phyloP scores from a whole-genome alignment of 805 yeast species.

The Yamadazyma ubonensis region DNA sequence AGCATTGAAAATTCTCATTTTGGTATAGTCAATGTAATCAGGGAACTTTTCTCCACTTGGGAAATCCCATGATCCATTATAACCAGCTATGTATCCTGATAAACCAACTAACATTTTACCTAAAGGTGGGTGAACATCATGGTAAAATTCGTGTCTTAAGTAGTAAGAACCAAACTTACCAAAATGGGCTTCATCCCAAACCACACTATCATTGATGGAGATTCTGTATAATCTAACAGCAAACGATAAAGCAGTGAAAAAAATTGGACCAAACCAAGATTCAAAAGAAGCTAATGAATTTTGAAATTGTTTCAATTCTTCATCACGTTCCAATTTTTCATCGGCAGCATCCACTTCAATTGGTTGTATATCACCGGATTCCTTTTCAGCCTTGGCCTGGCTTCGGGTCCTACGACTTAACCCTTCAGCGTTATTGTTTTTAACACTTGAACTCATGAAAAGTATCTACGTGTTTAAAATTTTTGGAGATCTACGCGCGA shows the following conservation, averaged over 20 bases:
- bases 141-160: constrained; percentile 74
- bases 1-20: constrained; percentile 74
- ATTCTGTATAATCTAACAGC: constrained; percentile 62
- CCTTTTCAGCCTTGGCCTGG: constrained; percentile 9
- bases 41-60: constrained; percentile 67
- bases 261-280: constrained; percentile 52
- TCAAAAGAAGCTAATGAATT: constrained; percentile 30
- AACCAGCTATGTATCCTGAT: constrained; percentile 80
- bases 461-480: constrained; percentile 11
- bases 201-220: constrained; percentile 56
- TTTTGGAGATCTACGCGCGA: constrained; percentile 6
- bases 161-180: constrained; percentile 85
- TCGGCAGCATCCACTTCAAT: constrained; percentile 18
- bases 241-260: constrained; percentile 69
- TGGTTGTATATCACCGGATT: constrained; percentile 1
- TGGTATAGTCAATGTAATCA: constrained; percentile 54
- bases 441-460: constrained; percentile 12
- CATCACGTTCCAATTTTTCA: constrained; percentile 19
- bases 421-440: constrained; percentile 5
- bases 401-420: constrained; percentile 17
- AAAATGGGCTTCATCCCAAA: constrained; percentile 91
- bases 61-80: constrained; percentile 73
- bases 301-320: constrained; percentile 27
- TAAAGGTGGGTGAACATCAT: constrained; percentile 85
- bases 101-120: constrained; percentile 80